These are phyloP conservation scores for Phalaenopsis aphrodite DNA, from an alignment of 106 monocot genomes.

Conservation along the genomic window DNA sequence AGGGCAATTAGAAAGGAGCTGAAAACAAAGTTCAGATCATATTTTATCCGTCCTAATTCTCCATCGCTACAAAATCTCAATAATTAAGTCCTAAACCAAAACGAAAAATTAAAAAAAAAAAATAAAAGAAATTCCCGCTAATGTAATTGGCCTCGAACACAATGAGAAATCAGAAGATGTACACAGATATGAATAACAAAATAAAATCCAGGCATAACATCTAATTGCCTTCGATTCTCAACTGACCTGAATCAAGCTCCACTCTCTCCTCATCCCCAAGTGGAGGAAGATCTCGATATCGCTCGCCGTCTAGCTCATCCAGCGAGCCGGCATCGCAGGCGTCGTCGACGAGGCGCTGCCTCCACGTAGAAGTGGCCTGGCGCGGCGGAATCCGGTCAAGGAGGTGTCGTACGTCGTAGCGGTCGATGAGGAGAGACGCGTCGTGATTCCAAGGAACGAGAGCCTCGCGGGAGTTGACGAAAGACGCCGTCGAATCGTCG, in stretches of 20 bases:
- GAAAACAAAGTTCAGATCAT: neutral
- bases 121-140: neutral
- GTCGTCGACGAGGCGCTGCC: slow-evolving; percentile 11
- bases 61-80: neutral
- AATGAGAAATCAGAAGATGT: neutral
- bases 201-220: neutral
- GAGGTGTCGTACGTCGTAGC: slow-evolving; percentile 92
- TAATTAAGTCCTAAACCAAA: neutral
- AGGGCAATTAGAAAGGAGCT: neutral
- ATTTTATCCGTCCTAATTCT: neutral
- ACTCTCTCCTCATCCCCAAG: slow-evolving; percentile 10
- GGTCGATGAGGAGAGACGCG: slow-evolving; percentile 70
- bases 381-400: slow-evolving; percentile 67
- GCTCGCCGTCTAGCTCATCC: slow-evolving; percentile 56
- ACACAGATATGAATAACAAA: neutral
- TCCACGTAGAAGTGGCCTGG: slow-evolving; percentile 1
- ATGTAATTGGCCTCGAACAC: neutral
- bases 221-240: neutral
- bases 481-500: slow-evolving; percentile 66
- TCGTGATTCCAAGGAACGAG: slow-evolving; percentile 74
- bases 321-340: slow-evolving; percentile 29
- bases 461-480: slow-evolving; percentile 66
- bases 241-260: slow-evolving; percentile 2
- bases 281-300: slow-evolving; percentile 47
- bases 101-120: neutral